A percentile compares a stretch with the other conserved stretches of the same genome.
Conservation (phyloP, 2,329 filamentous ascomycete species). For the Paramyrothecium sp. region DNA sequence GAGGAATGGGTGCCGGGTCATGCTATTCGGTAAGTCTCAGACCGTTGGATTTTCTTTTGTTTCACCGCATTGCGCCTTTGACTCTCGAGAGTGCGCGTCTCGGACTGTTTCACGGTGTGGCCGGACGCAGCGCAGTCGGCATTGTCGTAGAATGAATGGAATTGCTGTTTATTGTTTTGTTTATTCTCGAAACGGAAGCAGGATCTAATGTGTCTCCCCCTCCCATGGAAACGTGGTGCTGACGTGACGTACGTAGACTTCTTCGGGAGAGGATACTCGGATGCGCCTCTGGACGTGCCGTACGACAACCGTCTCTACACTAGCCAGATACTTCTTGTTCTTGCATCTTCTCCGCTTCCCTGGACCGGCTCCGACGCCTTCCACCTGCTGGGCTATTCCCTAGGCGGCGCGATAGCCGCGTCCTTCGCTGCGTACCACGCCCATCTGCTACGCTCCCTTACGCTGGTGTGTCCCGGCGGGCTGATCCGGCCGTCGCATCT, state of each 20-base stretch:
- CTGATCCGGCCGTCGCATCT: slow-evolving; percentile 65
- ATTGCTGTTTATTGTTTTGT: background rate
- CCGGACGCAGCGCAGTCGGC: background rate
- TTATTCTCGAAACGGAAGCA: background rate
- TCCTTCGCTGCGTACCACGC: slow-evolving; percentile 71
- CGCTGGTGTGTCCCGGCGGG: slow-evolving; percentile 67
- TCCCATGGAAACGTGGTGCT: background rate
- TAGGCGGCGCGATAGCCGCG: slow-evolving; percentile 73
- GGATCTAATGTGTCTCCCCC: background rate
- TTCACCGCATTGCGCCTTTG: background rate
- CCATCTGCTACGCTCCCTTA: slow-evolving; percentile 58
- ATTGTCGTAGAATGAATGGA: no score
- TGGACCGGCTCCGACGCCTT: slow-evolving; percentile 60
- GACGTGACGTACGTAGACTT: slow-evolving; percentile 48
- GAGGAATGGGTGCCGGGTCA: slow-evolving; percentile 67
- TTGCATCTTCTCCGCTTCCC: slow-evolving; percentile 59
- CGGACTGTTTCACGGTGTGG: background rate
- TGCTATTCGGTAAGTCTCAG: slow-evolving; percentile 65
- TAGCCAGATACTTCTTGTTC: slow-evolving; percentile 61
- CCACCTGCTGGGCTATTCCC: slow-evolving; percentile 73
- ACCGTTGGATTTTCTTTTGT: background rate
- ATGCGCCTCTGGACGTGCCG: slow-evolving; percentile 57
- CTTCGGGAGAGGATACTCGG: slow-evolving; percentile 76
- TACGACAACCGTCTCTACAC: slow-evolving; percentile 66
- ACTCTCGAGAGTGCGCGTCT: background rate